phyloP scores from a whole-genome alignment of 371 early-diverging fungal genomes.

The Lichtheimia corymbifera region DNA sequence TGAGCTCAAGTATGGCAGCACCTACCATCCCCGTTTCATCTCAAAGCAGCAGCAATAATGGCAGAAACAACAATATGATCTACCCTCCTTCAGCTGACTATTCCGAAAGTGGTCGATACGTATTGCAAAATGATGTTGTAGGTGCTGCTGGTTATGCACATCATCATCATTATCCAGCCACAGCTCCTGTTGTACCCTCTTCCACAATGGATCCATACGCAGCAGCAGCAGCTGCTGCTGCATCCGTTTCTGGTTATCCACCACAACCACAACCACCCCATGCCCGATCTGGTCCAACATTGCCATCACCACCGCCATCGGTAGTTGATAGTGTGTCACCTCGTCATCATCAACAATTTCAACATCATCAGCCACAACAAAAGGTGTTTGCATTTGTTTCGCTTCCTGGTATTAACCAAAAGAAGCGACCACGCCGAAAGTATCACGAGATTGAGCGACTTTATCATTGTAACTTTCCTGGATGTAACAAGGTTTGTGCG shows the following conservation, averaged over 20 bases:
- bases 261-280: not conserved
- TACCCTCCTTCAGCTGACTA: not conserved
- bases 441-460: conserved; percentile 74
- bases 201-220: too few species aligned
- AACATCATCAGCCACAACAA: conserved; percentile 17
- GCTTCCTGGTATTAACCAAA: conserved; percentile 60
- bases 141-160: too few species aligned
- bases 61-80: conserved; percentile 3
- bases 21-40: too few species aligned
- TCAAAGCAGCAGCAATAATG: too few species aligned
- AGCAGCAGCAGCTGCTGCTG: not conserved
- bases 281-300: not conserved
- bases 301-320: conserved; percentile 21
- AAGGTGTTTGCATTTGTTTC: conserved; percentile 68
- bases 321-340: conserved; percentile 2
- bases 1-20: not conserved
- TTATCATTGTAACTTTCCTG: conserved; percentile 65
- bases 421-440: conserved; percentile 68
- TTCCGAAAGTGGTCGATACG: not conserved
- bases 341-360: conserved; percentile 10
- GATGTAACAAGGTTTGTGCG: conserved; percentile 51
- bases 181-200: not conserved
- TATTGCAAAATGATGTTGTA: not conserved
- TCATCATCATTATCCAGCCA: not conserved
- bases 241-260: not conserved